Evolutionary conservation across 2,329 filamentous ascomycete genomes (phyloP).

Genomic region (Calonectria fujianensis): DNA sequence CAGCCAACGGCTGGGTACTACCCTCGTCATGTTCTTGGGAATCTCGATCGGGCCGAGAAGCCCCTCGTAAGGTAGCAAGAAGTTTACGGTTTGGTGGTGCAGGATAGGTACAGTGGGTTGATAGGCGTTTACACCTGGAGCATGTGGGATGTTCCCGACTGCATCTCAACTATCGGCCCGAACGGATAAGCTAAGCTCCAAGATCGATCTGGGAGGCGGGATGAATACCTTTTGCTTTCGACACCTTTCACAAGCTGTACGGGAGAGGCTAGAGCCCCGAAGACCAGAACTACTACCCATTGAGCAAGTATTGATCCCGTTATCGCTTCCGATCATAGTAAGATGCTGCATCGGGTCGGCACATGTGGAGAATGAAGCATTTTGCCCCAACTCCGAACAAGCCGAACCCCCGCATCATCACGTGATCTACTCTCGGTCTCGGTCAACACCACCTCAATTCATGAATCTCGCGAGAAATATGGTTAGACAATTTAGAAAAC

Average conservation of each 20-base stretch:
- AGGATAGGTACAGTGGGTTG: not conserved
- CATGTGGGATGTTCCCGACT: not conserved
- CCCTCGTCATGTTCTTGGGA: not conserved
- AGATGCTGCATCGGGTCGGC: not conserved
- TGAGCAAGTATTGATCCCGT: not conserved
- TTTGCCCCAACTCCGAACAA: not conserved
- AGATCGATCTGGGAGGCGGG: not conserved
- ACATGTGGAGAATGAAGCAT: not conserved
- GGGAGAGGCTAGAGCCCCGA: not conserved
- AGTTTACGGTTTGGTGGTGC: not conserved
- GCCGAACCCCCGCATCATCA: not conserved
- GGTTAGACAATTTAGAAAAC: too few relatives aligned
- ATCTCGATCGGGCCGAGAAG: not conserved
- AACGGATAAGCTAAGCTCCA: not conserved
- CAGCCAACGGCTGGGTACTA: not conserved
- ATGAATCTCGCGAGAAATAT: not conserved
- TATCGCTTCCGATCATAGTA: not conserved
- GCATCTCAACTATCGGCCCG: conserved; percentile 6
- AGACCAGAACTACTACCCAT: not conserved
- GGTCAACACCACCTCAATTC: not conserved
- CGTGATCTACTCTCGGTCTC: not conserved
- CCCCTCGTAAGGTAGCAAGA: not conserved
- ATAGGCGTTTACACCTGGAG: not conserved
- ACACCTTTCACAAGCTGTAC: conserved; percentile 3
- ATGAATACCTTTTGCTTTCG: conserved; percentile 1